phyloP scores from a whole-genome alignment of 371 early-diverging fungal species.

The Entomophthora muscae region DNA sequence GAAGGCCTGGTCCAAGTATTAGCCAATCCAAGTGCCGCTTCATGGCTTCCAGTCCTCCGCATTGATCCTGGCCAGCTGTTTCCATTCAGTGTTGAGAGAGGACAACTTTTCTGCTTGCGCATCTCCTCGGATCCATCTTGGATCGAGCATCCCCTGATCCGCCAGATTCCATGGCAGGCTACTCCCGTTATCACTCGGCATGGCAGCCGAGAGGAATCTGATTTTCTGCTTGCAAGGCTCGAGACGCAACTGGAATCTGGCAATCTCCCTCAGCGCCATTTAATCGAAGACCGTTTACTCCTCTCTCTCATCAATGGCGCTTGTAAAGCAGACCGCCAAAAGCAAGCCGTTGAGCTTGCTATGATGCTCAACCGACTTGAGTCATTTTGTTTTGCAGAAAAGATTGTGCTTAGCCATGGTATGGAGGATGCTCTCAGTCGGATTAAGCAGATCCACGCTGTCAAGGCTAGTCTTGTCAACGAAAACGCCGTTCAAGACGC shows the following conservation, averaged over 20 bases:
- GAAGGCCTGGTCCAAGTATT: background rate
- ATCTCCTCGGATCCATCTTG: background rate
- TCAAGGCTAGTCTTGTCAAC: background rate
- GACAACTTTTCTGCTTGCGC: background rate
- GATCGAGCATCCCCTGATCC: slow-evolving; percentile 16
- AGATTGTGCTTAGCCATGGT: background rate
- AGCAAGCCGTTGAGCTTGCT: background rate
- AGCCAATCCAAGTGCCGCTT: background rate
- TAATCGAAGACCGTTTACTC: background rate
- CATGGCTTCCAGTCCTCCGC: background rate
- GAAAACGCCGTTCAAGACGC: background rate
- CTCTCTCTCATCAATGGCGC: background rate
- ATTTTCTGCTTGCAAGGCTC: background rate
- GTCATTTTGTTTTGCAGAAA: background rate
- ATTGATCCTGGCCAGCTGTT: background rate
- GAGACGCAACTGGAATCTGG: background rate
- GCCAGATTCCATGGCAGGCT: background rate
- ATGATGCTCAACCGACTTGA: background rate
- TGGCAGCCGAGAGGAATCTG: background rate
- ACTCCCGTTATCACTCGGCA: background rate
- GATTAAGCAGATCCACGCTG: background rate
- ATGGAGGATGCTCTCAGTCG: background rate
- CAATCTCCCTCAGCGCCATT: background rate
- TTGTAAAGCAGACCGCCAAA: background rate
- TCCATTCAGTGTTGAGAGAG: background rate